Conservation (phyloP, 2,329 filamentous ascomycete genomes). For the Fusarium dlaminii region DNA sequence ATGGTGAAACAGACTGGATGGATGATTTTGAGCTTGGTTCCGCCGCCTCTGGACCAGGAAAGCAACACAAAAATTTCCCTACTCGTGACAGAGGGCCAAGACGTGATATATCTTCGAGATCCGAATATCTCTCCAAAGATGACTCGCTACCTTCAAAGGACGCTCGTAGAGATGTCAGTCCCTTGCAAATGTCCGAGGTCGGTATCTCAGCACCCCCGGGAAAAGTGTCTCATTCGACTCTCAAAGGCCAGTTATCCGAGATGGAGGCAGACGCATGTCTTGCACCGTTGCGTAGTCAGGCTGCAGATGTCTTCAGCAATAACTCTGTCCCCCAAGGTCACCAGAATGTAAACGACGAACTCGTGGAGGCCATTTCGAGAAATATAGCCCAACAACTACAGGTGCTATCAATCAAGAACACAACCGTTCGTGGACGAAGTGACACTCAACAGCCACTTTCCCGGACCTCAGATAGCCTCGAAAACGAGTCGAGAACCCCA, state of each 20-base stretch:
- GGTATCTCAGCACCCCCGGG: background rate
- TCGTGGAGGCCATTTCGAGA: constrained; percentile 57
- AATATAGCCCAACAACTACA: constrained; percentile 57
- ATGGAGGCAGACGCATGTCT: background rate
- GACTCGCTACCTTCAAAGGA: background rate
- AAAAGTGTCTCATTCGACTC: background rate
- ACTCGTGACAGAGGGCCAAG: background rate
- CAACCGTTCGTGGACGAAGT: background rate
- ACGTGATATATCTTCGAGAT: background rate
- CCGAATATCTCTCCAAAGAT: background rate
- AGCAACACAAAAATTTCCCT: background rate
- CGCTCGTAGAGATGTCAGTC: background rate
- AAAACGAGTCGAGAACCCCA: constrained; percentile 52
- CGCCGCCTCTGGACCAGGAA: background rate
- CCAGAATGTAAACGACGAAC: constrained; percentile 49
- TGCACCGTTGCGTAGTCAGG: background rate
- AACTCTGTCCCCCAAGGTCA: constrained; percentile 41
- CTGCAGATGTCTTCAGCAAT: constrained; percentile 25
- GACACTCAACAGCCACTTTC: background rate
- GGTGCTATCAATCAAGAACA: constrained; percentile 47
- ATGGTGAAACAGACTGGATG: background rate
- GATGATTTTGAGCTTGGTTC: background rate
- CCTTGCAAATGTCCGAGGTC: background rate
- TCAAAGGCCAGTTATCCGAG: background rate
- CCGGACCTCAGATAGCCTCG: background rate